Conservation (phyloP, 2,329 filamentous ascomycete species). For the Nigrospora sphaerica region DNA sequence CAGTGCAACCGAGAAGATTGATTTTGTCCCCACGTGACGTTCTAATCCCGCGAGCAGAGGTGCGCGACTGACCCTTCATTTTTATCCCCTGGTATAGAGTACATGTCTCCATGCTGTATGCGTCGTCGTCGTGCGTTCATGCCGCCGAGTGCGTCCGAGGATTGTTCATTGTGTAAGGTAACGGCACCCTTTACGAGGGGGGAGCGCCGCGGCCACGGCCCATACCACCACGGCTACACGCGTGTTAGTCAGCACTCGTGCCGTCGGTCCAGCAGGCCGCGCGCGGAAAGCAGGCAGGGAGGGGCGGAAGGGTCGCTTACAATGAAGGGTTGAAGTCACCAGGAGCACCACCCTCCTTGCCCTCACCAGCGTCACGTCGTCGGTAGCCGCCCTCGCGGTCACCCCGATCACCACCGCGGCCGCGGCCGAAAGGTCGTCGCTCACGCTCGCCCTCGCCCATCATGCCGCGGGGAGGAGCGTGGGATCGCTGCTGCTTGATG, state of each 20-base stretch:
- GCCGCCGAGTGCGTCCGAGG: slow-evolving; percentile 10
- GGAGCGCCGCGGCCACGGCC: slow-evolving; percentile 83
- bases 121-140: slow-evolving; percentile 9
- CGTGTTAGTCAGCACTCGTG: slow-evolving; percentile 22
- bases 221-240: slow-evolving; percentile 69
- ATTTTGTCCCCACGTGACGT: slow-evolving; percentile 37
- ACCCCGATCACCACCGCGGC: slow-evolving; percentile 66
- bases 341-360: slow-evolving; percentile 88
- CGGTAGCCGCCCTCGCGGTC: slow-evolving; percentile 88
- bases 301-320: slow-evolving; percentile 40
- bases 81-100: slow-evolving; percentile 14
- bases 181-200: slow-evolving; percentile 49
- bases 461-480: slow-evolving; percentile 98
- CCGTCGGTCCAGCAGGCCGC: too few relatives aligned
- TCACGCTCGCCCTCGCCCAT: slow-evolving; percentile 80
- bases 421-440: slow-evolving; percentile 76
- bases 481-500: slow-evolving; percentile 99
- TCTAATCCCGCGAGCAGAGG: slow-evolving; percentile 36
- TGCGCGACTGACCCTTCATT: slow-evolving; percentile 25
- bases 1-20: slow-evolving; percentile 29
- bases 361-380: slow-evolving; percentile 77
- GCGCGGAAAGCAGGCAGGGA: slow-evolving; percentile 1
- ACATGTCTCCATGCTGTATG: slow-evolving; percentile 23
- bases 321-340: slow-evolving; percentile 90
- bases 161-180: slow-evolving; percentile 32